Conservation (phyloP, 164 flowering plant species). For the Buxus sempervirens region DNA sequence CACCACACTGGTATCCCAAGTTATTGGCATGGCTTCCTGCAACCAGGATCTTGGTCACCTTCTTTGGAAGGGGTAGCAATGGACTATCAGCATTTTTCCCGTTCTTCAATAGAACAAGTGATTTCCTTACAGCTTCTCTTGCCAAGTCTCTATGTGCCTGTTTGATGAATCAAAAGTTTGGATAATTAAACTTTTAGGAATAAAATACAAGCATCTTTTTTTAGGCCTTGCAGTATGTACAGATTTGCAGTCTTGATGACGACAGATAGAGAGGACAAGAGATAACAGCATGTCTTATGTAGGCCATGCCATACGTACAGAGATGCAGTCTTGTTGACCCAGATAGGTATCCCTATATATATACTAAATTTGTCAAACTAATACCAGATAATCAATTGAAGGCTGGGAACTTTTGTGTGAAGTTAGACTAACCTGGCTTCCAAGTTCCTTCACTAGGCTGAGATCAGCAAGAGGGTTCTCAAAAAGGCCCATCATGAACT, state of each 20-base stretch:
- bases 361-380: too few species aligned
- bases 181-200: too few species aligned
- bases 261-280: neutral
- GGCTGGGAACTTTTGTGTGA: neutral
- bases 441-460: constrained; percentile 27
- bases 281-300: neutral
- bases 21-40: constrained; percentile 26
- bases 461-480: constrained; percentile 39
- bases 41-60: constrained; percentile 21
- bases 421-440: constrained; percentile 24
- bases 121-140: constrained; percentile 28
- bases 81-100: constrained; percentile 16
- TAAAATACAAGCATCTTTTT: too few species aligned
- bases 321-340: neutral
- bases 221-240: too few species aligned
- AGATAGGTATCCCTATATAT: too few species aligned
- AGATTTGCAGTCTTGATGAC: too few species aligned
- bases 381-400: neutral
- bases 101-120: constrained; percentile 27
- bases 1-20: constrained; percentile 27
- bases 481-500: constrained; percentile 38
- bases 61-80: constrained; percentile 26
- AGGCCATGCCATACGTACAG: too few species aligned
- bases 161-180: neutral
- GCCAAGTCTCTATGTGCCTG: constrained; percentile 29